A percentile compares a stretch with the other conserved stretches of the same genome.
Evolutionary conservation across 805 yeast species (phyloP).

Genomic region (Starmerella roubikii): DNA sequence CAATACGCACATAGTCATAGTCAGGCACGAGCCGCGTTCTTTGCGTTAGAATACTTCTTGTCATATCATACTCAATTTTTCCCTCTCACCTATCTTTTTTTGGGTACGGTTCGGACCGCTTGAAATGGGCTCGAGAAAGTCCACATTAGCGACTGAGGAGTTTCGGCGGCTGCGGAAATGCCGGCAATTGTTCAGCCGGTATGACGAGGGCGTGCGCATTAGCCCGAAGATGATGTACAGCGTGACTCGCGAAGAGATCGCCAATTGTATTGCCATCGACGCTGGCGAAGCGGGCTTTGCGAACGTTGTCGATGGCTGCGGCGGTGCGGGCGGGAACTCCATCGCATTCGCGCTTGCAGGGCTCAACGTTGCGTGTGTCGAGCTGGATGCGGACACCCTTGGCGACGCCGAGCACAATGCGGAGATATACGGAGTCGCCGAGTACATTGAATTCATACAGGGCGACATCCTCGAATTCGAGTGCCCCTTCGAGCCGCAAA

Average conservation of each 20-base stretch:
- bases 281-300: constrained; percentile 13
- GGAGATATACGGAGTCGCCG: constrained; percentile 36
- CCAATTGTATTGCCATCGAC: constrained; percentile 31
- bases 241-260: constrained; percentile 72
- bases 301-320: constrained; percentile 49
- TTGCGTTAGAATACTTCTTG: background rate
- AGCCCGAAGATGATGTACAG: constrained; percentile 72
- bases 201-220: constrained; percentile 55
- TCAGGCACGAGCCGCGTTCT: constrained; percentile 21
- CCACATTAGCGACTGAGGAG: too few species aligned
- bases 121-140: too few species aligned
- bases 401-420: constrained; percentile 38
- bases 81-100: too few species aligned
- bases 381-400: constrained; percentile 17
- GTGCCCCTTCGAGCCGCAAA: constrained; percentile 2
- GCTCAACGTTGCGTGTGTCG: constrained; percentile 20
- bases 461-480: constrained; percentile 38
- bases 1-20: constrained; percentile 24
- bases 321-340: constrained; percentile 83
- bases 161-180: background rate
- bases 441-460: constrained; percentile 32
- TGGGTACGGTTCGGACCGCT: too few species aligned
- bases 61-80: too few species aligned
- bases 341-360: constrained; percentile 51
- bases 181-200: constrained; percentile 43